A percentile compares a stretch with the other conserved stretches of the same genome.
Evolutionary conservation across 148 eudicot species (phyloP).

Genomic region (Diospyros kaki): DNA sequence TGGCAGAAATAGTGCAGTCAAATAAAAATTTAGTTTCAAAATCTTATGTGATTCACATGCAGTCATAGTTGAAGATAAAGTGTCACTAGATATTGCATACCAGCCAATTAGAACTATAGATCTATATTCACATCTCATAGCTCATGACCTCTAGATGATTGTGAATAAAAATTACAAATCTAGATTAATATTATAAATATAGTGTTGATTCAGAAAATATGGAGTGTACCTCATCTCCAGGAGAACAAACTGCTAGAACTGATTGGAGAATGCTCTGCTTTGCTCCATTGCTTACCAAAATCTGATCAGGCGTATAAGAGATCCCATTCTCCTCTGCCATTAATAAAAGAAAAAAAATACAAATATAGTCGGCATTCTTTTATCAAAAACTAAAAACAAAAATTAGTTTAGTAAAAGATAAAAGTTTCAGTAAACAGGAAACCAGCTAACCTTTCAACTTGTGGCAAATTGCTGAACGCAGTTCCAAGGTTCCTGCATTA

Average conservation of each 20-base stretch:
- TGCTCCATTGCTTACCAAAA: slow-evolving; percentile 86
- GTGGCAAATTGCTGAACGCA: slow-evolving; percentile 76
- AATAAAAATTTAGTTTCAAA: too few relatives aligned
- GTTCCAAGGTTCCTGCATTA: slow-evolving; percentile 89
- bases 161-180: too few relatives aligned
- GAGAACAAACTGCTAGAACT: slow-evolving; percentile 80
- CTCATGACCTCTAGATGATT: too few relatives aligned
- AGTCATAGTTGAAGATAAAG: too few relatives aligned
- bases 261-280: slow-evolving; percentile 76
- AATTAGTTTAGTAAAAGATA: slow-evolving; percentile 1
- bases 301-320: slow-evolving; percentile 67
- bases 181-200: too few relatives aligned
- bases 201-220: too few relatives aligned
- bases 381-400: too few relatives aligned
- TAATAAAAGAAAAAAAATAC: neutral
- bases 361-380: neutral
- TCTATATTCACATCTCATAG: neutral
- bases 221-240: slow-evolving; percentile 76
- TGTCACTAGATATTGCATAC: too few relatives aligned
- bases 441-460: slow-evolving; percentile 57
- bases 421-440: neutral
- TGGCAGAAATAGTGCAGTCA: too few relatives aligned
- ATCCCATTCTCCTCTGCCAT: slow-evolving; percentile 76
- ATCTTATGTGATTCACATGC: too few relatives aligned
- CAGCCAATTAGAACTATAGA: neutral